Evolutionary conservation across 371 early-diverging fungal species (phyloP), one percentile per base, ranked within the genome.

Genomic region (Enteropsectra breve): DNA sequence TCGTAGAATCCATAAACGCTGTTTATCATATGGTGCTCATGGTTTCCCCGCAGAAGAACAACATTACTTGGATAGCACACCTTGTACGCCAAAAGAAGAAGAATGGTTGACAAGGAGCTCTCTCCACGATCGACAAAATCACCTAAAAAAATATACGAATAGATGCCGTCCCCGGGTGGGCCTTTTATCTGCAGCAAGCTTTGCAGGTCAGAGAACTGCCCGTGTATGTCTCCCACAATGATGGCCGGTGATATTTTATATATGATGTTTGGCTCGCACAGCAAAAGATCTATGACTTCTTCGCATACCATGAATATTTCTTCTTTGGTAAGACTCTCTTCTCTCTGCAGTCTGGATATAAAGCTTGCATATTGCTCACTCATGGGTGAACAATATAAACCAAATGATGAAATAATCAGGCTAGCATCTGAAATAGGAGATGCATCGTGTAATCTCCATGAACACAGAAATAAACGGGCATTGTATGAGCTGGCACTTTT

Each of bases 151-250:
- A 80, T 54, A 57, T 74, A 80, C 29, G 69, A 68, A n/a, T n/a
- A n/a, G n/a, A n/a, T n/a, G n/a, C 38, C 62, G 15, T 66, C 29
- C 36, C 52, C 66, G 8, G 94, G 94, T 71, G 88, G 85, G 18
- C 94, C 95, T 45, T 92, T 90, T 13, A 92, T 90, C 74, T 92
- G 89, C 77, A 97, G 91, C 23, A 97, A 83, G 75, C 91, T 92
- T 87, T 94, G 87, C 72, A 97, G 82, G 80, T 97, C 97, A 73
- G 85, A 91, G 79, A 86, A 95, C 79, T 97, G 97, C 5, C 97
- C 97, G 76, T 97, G 97, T 33, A 97, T 87, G 81, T 97, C 97
- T 37, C 97, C 97, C 75, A 93, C 91, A 85, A 76, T 70, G 34
- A 52, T 36, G 21, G 68, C 67, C 4, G 75, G 79, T 1, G 69